Percentiles rank a stretch among this genome's conserved stretches.
Conservation (phyloP, 192 early-diverging fungal species). For the Rhizophagus sp. region DNA sequence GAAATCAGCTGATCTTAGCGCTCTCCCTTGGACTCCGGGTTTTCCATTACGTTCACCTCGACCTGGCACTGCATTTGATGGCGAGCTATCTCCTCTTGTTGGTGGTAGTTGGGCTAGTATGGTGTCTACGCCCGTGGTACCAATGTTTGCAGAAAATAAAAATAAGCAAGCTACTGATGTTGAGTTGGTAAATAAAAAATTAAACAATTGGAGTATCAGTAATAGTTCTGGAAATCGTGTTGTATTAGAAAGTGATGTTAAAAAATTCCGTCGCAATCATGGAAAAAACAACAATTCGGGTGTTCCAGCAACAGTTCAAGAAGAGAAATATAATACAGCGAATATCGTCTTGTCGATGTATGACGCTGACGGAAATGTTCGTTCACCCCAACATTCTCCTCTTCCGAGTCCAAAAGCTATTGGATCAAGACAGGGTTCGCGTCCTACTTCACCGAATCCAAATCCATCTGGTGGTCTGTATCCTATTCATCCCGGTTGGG, state of each 20-base stretch:
- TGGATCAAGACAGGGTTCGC: slow-evolving; percentile 22
- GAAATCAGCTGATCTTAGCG: slow-evolving; percentile 30
- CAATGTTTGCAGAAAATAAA: slow-evolving; percentile 33
- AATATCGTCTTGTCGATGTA: slow-evolving; percentile 26
- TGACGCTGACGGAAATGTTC: slow-evolving; percentile 25
- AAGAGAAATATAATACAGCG: slow-evolving; percentile 29
- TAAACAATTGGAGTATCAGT: slow-evolving; percentile 33
- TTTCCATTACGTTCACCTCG: slow-evolving; percentile 25
- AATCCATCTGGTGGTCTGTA: slow-evolving; percentile 43
- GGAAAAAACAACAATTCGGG: slow-evolving; percentile 26
- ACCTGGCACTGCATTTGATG: slow-evolving; percentile 27
- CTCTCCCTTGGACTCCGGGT: slow-evolving; percentile 28
- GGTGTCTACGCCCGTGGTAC: slow-evolving; percentile 32
- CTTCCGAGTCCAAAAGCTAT: slow-evolving; percentile 35
- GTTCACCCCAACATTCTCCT: slow-evolving; percentile 34
- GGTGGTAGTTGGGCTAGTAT: slow-evolving; percentile 34
- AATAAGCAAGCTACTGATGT: slow-evolving; percentile 43
- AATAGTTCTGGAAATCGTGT: slow-evolving; percentile 33
- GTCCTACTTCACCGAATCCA: slow-evolving; percentile 33
- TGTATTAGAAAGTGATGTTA: slow-evolving; percentile 32
- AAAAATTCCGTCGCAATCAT: slow-evolving; percentile 36
- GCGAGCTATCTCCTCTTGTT: slow-evolving; percentile 27
- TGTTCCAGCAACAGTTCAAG: slow-evolving; percentile 35
- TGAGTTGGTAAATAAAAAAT: slow-evolving; percentile 38
- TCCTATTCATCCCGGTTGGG: slow-evolving; percentile 32